Conservation (phyloP, 495 filamentous ascomycete genomes). For the Aspergillus bridgeri region DNA sequence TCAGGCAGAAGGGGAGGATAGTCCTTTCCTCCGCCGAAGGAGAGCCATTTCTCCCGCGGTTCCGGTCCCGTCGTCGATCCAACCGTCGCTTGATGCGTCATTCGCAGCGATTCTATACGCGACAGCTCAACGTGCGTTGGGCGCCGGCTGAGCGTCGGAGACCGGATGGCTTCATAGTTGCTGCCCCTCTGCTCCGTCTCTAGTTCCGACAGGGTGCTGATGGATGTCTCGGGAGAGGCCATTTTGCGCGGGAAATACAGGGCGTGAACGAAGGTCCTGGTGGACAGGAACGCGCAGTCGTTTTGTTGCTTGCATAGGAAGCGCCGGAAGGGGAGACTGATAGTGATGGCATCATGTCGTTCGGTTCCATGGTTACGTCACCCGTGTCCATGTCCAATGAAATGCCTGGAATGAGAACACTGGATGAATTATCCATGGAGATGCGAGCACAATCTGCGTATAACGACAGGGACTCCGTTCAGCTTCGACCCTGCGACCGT, state of each 20-base stretch:
- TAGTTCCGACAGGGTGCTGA: constrained; percentile 3
- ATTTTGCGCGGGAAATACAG: constrained; percentile 1
- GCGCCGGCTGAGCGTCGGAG: constrained; percentile 20
- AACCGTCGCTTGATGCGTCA: constrained; percentile 34
- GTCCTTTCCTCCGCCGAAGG: constrained; percentile 39
- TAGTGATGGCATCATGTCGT: constrained; percentile 18
- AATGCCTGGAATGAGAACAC: not conserved
- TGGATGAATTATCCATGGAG: not conserved
- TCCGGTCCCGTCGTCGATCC: constrained; percentile 23
- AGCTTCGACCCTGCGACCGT: not conserved
- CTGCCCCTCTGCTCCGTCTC: not conserved
- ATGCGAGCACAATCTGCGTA: not conserved
- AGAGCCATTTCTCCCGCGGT: constrained; percentile 28
- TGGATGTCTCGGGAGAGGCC: not conserved
- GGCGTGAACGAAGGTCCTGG: not conserved
- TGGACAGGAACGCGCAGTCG: not conserved
- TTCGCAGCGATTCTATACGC: constrained; percentile 32
- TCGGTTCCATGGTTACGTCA: constrained; percentile 7
- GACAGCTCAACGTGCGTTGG: constrained; percentile 31
- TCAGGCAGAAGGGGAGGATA: constrained; percentile 45
- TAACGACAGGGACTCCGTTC: not conserved
- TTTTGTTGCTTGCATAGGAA: constrained; percentile 6
- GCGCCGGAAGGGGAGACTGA: constrained; percentile 9
- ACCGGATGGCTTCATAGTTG: constrained; percentile 4
- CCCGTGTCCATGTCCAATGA: not conserved